A percentile compares a stretch with the other conserved stretches of the same genome.
Conservation (phyloP, 768 basidiomycete genomes). For the Lactarius indigo region DNA sequence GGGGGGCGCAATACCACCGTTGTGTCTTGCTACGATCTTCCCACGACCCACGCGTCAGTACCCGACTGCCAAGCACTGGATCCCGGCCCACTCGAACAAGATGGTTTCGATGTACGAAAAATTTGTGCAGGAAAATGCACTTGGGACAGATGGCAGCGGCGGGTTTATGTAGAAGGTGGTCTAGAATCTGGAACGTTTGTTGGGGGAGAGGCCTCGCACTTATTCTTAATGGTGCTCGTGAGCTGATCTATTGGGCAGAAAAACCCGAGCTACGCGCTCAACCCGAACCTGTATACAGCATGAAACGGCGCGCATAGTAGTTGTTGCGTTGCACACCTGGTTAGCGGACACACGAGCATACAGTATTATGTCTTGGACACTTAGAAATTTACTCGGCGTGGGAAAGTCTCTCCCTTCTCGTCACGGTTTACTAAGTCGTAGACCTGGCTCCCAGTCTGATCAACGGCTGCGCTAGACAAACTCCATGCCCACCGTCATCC, state of each 20-base stretch:
- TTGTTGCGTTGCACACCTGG: not conserved
- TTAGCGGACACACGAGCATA: no score
- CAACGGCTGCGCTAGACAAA: no score
- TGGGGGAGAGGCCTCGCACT: no score
- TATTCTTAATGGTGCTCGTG: no score
- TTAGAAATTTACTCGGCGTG: not conserved
- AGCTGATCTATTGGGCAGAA: no score
- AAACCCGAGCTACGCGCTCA: no score
- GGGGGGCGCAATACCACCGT: slow-evolving; percentile 86
- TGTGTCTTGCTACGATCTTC: slow-evolving; percentile 75
- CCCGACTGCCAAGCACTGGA: slow-evolving; percentile 27
- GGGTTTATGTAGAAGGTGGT: slow-evolving; percentile 57
- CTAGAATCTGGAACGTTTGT: no score
- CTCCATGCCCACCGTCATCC: no score
- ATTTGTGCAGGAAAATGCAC: slow-evolving; percentile 52
- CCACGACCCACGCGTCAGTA: slow-evolving; percentile 55
- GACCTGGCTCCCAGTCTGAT: not conserved
- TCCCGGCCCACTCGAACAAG: slow-evolving; percentile 36
- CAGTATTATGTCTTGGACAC: no score
- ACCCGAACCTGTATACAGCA: slow-evolving; percentile 31
- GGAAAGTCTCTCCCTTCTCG: not conserved
- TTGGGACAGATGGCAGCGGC: slow-evolving; percentile 43
- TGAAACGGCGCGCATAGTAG: slow-evolving; percentile 5
- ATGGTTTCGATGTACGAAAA: slow-evolving; percentile 60
- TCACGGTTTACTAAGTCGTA: no score